Conservation (phyloP, 768 basidiomycete species). For the Nevesoporus exiguus region DNA sequence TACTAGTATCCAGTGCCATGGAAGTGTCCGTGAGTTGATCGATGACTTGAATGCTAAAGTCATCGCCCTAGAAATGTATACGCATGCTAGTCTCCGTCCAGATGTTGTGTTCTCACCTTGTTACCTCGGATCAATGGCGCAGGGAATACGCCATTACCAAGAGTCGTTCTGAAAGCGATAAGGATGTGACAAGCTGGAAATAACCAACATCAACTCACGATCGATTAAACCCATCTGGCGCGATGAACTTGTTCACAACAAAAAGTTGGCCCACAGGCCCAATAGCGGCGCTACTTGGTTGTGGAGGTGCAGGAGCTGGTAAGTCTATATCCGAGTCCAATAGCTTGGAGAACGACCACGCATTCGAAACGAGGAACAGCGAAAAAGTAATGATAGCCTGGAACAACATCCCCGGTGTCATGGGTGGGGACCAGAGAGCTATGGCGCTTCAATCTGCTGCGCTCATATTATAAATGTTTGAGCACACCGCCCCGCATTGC, state of each 20-base stretch:
- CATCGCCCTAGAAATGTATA: background rate
- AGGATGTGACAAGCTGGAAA: background rate
- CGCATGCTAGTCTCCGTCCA: background rate
- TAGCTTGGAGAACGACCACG: background rate
- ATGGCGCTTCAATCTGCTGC: background rate
- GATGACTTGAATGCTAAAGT: background rate
- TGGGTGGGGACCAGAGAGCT: background rate
- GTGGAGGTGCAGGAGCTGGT: background rate
- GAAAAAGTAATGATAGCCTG: background rate
- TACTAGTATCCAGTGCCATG: constrained; percentile 47
- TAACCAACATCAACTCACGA: background rate
- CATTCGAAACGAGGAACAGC: background rate
- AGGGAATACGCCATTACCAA: constrained; percentile 26
- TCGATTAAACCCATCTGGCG: constrained; percentile 6
- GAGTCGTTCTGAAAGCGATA: background rate
- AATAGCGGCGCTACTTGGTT: background rate
- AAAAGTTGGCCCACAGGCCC: background rate
- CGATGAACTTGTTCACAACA: background rate
- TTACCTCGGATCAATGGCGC: constrained; percentile 40
- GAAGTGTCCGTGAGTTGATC: constrained; percentile 34
- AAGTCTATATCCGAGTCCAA: background rate
- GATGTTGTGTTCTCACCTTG: constrained; percentile 25
- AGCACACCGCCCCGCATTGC: background rate
- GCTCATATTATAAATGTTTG: background rate
- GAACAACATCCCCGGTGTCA: background rate